Percentiles rank a stretch among this genome's conserved stretches.
Evolutionary conservation across 768 basidiomycete genomes (phyloP).

Genomic region (Tricholoma matsutake): DNA sequence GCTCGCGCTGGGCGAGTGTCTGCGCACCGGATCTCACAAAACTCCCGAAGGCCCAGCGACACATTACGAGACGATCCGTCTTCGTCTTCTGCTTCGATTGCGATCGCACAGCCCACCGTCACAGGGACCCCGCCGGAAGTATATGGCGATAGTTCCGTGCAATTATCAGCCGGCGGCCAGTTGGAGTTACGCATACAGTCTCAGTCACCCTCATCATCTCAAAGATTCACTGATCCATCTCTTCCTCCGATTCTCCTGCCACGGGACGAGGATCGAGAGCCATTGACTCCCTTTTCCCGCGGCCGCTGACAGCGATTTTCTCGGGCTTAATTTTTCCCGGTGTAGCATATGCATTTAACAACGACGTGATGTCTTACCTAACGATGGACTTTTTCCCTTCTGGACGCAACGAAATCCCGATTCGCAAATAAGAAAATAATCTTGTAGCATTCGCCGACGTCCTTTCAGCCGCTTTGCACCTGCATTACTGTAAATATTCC

Average conservation of each 20-base stretch:
- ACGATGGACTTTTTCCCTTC: not conserved
- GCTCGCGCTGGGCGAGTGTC: conserved; percentile 75
- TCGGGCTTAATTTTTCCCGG: not conserved
- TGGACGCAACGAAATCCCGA: not conserved
- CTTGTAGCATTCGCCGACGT: not conserved
- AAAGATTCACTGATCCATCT: conserved; percentile 34
- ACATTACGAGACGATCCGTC: conserved; percentile 23
- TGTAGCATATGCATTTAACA: conserved; percentile 5
- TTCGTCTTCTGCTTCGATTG: conserved; percentile 5
- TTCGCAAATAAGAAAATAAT: not conserved
- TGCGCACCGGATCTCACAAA: conserved; percentile 50
- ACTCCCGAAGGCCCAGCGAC: conserved; percentile 40
- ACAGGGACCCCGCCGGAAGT: conserved; percentile 22
- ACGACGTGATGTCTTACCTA: not conserved
- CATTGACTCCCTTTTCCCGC: conserved; percentile 25
- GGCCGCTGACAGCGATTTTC: conserved; percentile 18
- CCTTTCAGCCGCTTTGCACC: not conserved
- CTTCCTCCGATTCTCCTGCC: conserved; percentile 22
- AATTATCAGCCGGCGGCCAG: conserved; percentile 24
- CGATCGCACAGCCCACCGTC: conserved; percentile 9
- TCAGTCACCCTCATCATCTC: conserved; percentile 23
- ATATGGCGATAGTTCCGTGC: conserved; percentile 21
- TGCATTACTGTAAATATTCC: not conserved
- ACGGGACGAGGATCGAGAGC: conserved; percentile 33
- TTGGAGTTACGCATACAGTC: conserved; percentile 27